Evolutionary conservation across 2,329 filamentous ascomycete genomes (phyloP).

Genomic region (Aspergillus udagawae): DNA sequence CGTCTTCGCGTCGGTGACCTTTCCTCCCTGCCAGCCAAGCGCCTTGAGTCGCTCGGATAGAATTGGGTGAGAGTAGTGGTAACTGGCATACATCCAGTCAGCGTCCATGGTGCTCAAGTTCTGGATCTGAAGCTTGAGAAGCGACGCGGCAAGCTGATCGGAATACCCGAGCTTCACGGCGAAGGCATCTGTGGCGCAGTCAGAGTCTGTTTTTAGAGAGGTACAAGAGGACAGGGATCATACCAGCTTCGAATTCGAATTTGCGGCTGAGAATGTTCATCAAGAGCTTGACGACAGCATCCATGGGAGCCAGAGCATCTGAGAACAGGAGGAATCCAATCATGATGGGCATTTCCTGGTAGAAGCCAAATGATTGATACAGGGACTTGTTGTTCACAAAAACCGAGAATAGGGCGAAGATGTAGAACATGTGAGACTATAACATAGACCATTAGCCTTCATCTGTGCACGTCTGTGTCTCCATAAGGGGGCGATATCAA

Average conservation of each 20-base stretch:
- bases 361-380: constrained; percentile 88
- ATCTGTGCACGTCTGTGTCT: not conserved
- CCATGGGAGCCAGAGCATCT: constrained; percentile 90
- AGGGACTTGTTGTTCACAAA: constrained; percentile 95
- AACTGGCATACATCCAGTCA: constrained; percentile 96
- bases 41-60: constrained; percentile 89
- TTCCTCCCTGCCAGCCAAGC: constrained; percentile 73
- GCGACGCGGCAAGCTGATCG: constrained; percentile 73
- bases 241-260: constrained; percentile 92
- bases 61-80: constrained; percentile 98
- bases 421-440: constrained; percentile 89
- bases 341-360: constrained; percentile 79
- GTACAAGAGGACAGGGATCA: constrained; percentile 12
- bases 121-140: constrained; percentile 97
- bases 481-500: not conserved
- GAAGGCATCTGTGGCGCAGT: constrained; percentile 63
- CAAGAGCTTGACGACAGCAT: constrained; percentile 86
- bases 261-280: constrained; percentile 95
- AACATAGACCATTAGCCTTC: not conserved
- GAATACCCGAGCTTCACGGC: constrained; percentile 80
- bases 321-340: constrained; percentile 98
- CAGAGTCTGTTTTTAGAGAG: constrained; percentile 13
- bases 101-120: constrained; percentile 98
- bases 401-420: constrained; percentile 92
- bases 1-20: constrained; percentile 45